phyloP scores from a whole-genome alignment of 1,284 basidiomycete genomes.

The Apiotrichum montevideense region DNA sequence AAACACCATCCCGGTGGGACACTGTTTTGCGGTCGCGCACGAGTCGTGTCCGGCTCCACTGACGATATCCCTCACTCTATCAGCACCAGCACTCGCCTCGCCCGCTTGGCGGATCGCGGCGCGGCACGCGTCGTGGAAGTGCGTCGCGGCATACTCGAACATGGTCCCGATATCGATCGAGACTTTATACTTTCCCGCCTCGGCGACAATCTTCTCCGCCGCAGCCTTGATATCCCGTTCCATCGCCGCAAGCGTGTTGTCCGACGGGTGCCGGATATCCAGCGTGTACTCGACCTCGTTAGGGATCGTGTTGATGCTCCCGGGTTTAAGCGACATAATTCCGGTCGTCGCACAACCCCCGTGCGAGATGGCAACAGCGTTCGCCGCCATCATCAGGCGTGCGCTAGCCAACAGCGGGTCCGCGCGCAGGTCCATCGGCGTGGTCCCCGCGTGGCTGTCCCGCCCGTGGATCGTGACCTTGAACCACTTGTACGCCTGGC shows the following conservation, averaged over 20 bases:
- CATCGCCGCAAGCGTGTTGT: constrained; percentile 11
- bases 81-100: neutral
- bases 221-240: constrained; percentile 12
- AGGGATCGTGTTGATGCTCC: constrained; percentile 22
- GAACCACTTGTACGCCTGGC: constrained; percentile 31
- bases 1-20: constrained; percentile 34
- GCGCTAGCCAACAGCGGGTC: constrained; percentile 20
- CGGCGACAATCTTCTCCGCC: neutral
- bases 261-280: constrained; percentile 22
- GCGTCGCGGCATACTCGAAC: constrained; percentile 12
- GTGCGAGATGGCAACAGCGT: constrained; percentile 13
- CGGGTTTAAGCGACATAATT: constrained; percentile 12
- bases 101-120: constrained; percentile 11
- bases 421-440: constrained; percentile 21
- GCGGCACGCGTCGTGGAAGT: constrained; percentile 9
- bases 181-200: constrained; percentile 1
- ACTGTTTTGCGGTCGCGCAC: constrained; percentile 14
- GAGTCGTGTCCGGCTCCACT: constrained; percentile 25
- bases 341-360: constrained; percentile 22
- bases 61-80: constrained; percentile 5
- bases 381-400: constrained; percentile 13
- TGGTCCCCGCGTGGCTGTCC: constrained; percentile 28
- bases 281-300: constrained; percentile 21
- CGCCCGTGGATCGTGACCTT: constrained; percentile 19
- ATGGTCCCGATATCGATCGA: constrained; percentile 5